Evolutionary conservation across 2,329 filamentous ascomycete species (phyloP).

Genomic region (Lachnellula willkommii): DNA sequence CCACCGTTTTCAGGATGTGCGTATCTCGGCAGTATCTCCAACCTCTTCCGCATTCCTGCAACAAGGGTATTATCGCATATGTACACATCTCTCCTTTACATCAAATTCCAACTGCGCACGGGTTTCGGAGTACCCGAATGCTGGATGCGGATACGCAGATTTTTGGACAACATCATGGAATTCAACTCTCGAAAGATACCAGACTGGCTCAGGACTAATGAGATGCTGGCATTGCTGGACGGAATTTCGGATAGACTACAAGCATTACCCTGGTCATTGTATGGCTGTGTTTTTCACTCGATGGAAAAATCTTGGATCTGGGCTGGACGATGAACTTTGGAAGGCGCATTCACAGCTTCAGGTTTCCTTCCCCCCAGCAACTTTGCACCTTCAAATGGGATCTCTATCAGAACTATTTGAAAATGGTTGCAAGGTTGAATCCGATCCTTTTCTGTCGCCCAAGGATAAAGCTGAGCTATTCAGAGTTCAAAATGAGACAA

Average conservation of each 20-base stretch:
- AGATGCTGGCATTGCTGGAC: conserved; percentile 9
- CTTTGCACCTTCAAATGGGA: too few relatives aligned
- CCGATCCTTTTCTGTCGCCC: too few relatives aligned
- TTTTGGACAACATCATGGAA: background rate
- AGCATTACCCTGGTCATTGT: conserved; percentile 4
- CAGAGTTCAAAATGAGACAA: too few relatives aligned
- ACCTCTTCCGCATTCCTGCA: too few relatives aligned
- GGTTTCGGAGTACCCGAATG: too few relatives aligned
- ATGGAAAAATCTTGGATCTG: conserved; percentile 15
- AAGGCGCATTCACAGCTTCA: background rate
- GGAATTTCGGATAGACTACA: conserved; percentile 13
- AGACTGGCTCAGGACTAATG: background rate
- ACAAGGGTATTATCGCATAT: too few relatives aligned
- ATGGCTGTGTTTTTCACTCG: conserved; percentile 11
- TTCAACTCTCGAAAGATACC: background rate
- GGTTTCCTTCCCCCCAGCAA: too few relatives aligned
- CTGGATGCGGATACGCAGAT: background rate
- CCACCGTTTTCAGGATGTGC: conserved; percentile 1
- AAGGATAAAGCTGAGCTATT: too few relatives aligned
- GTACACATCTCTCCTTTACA: too few relatives aligned
- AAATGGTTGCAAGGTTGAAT: too few relatives aligned
- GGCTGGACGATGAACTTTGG: conserved; percentile 9
- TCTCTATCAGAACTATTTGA: too few relatives aligned
- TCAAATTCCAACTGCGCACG: too few relatives aligned
- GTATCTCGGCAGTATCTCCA: background rate